A percentile compares a stretch with the other conserved stretches of the same genome.
Conservation (phyloP, 441 rosid genomes). For the Syzygium syzygioides region DNA sequence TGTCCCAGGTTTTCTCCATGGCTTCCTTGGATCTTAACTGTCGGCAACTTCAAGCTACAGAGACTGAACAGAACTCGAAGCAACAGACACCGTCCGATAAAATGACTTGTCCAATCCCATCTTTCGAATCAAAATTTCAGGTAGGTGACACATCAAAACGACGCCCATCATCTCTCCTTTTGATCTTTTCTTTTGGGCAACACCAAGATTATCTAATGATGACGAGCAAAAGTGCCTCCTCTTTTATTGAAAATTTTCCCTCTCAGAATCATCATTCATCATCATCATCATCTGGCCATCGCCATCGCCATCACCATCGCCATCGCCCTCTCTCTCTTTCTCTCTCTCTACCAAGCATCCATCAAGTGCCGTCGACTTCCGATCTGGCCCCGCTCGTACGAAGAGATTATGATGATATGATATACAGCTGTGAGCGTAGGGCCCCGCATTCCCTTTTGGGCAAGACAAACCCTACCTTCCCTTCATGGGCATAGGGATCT, state of each 20-base stretch:
- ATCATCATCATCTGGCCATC: background rate
- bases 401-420: background rate
- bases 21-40: background rate
- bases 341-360: background rate
- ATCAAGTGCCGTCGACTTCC: background rate
- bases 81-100: background rate
- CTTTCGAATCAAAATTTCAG: background rate
- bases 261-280: constrained; percentile 1
- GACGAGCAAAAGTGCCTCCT: constrained; percentile 7
- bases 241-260: background rate
- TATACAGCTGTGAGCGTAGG: constrained; percentile 23
- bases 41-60: background rate
- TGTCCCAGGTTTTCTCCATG: background rate
- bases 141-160: background rate
- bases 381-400: background rate
- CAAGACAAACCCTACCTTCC: constrained; percentile 19
- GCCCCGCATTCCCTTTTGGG: constrained; percentile 27
- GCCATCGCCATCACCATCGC: background rate
- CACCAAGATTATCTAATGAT: constrained; percentile 21
- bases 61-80: background rate
- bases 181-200: background rate
- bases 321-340: background rate
- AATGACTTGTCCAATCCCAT: background rate
- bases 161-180: background rate
- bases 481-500: background rate